Evolutionary conservation across 2,329 filamentous ascomycete species (phyloP), one percentile per base, ranked within the genome.

Genomic region (Ophiostoma fasciatum): DNA sequence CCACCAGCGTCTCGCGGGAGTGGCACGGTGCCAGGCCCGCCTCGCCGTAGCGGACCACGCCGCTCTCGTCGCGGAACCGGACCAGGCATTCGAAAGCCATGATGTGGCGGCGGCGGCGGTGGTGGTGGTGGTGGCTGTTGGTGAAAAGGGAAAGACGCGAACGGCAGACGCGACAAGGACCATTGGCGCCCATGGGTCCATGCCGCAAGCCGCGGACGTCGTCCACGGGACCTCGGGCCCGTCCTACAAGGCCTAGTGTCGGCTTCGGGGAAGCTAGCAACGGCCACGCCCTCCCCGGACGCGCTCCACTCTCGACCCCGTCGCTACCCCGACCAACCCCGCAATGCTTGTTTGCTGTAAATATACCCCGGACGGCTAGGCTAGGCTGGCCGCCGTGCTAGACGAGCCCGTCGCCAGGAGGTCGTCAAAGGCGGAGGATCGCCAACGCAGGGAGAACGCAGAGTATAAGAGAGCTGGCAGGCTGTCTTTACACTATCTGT

Each of bases 61-160:
- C 36, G 21, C 31, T 35, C 12, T 38, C 36, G n/a, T 38, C 36
- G 10, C 23, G 21, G 28, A 38, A 38, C 26, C 36, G 31, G 14
- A 38, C 31, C 4, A 38, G 36, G 8, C 28, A 34, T 12, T 27
- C 9, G 12, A 35, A 38, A 6, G 23, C 23, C 23, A 25, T 25
- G 9, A 13, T 25, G 13, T 3, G 7, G 9, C 13, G 2, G 7
- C 11, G 11, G 4, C 9, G 23, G 7, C 13, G 11, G 23, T 25
- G 11, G 23, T n/a, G n/a, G n/a, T 25, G 2, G 7, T 10, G 11
- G 4, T 13, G 23, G 7, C 13, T 25, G 23, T 25, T 25, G 23
- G 23, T 25, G 4, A 25, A 11, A 23, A 10, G 22, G 11, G 13
- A 25, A 10, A 25, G 23, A 4, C 11, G 23, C 23, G 11, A 25